A percentile compares a stretch with the other conserved stretches of the same genome.
phyloP scores from a whole-genome alignment of 495 filamentous ascomycete species.

The Parachaetomium inaequale region DNA sequence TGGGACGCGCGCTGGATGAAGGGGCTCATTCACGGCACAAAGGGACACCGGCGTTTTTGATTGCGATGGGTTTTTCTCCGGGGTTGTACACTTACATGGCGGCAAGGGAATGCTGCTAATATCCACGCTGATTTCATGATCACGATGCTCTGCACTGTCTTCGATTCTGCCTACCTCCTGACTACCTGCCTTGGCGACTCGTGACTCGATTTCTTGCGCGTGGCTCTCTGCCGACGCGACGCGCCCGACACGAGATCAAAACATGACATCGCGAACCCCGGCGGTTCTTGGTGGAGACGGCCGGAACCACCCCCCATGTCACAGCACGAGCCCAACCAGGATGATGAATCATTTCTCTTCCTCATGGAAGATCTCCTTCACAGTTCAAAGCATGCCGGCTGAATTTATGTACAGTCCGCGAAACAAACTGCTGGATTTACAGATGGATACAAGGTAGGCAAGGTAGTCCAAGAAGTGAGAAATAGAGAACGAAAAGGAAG shows the following conservation, averaged over 20 bases:
- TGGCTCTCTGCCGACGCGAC: conserved; percentile 1
- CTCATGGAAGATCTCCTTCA: too few species aligned
- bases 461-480: too few species aligned
- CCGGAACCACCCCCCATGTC: not conserved
- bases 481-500: too few species aligned
- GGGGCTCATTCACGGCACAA: conserved; percentile 27
- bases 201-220: too few species aligned
- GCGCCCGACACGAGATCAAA: not conserved
- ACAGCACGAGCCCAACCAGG: not conserved
- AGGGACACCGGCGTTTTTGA: conserved; percentile 39
- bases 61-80: conserved; percentile 33
- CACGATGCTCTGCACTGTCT: not conserved
- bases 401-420: too few species aligned
- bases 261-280: not conserved
- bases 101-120: conserved; percentile 19
- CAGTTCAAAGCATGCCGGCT: too few species aligned
- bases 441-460: too few species aligned
- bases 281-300: not conserved
- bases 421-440: too few species aligned
- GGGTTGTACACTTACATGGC: conserved; percentile 39
- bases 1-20: conserved; percentile 28
- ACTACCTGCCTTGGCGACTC: too few species aligned
- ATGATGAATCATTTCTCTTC: too few species aligned
- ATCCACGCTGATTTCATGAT: conserved; percentile 18
- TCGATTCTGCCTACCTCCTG: not conserved